These are phyloP conservation scores for Trifolium fragiferum DNA, from an alignment of 306 rosid species.

Conservation along the genomic window DNA sequence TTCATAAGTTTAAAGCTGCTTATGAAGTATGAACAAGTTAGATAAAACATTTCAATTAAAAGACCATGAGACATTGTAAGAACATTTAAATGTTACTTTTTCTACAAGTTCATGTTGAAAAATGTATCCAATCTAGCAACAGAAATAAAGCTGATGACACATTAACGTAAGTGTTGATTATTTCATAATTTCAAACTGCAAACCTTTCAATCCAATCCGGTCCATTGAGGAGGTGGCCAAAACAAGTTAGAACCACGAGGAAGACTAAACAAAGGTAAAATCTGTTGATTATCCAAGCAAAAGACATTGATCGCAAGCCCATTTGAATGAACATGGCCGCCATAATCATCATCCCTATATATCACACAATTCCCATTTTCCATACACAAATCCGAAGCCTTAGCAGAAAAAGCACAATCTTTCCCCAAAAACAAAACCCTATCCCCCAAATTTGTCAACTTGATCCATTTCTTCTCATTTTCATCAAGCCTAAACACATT, in stretches of 20 bases:
- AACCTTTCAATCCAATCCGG: slow-evolving; percentile 1
- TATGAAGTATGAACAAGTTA: not conserved
- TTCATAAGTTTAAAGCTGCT: not conserved
- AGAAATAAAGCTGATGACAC: not conserved
- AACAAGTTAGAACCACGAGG: slow-evolving; percentile 59
- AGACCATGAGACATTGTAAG: not conserved
- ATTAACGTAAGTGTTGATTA: slow-evolving; percentile 7
- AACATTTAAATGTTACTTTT: not conserved
- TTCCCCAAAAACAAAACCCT: slow-evolving; percentile 73
- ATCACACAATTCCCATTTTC: slow-evolving; percentile 62
- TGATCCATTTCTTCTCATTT: slow-evolving; percentile 60
- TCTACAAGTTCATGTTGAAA: not conserved
- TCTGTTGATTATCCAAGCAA: slow-evolving; percentile 51
- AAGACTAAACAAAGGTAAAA: slow-evolving; percentile 49
- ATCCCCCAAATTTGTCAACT: slow-evolving; percentile 60
- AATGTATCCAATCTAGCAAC: not conserved
- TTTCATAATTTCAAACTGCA: not conserved
- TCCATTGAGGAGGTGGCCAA: slow-evolving; percentile 75
- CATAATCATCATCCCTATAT: slow-evolving; percentile 56
- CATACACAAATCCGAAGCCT: slow-evolving; percentile 51
- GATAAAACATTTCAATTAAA: not conserved
- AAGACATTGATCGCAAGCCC: slow-evolving; percentile 58
- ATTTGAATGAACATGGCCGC: not conserved
- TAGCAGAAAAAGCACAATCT: slow-evolving; percentile 66
- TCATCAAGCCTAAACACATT: slow-evolving; percentile 54